These are phyloP conservation scores for Pilasporangium apinafurcum DNA, from an alignment of 352 stramenopile species.

Conservation along the genomic window DNA sequence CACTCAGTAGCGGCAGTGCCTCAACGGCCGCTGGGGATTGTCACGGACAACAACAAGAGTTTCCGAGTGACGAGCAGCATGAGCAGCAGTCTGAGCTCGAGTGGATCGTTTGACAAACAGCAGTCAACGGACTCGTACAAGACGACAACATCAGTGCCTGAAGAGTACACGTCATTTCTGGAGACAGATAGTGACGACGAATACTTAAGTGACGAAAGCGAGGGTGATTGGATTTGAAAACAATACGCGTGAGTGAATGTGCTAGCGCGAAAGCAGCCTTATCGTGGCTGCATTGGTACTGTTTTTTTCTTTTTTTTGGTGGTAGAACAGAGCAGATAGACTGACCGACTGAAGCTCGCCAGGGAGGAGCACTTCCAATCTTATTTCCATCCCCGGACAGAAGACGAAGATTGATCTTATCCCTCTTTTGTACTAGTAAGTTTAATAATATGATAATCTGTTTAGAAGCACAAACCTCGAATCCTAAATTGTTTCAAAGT, in stretches of 20 bases:
- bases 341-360: not conserved
- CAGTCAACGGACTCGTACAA: constrained; percentile 26
- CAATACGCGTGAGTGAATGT: not conserved
- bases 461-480: too few relatives aligned
- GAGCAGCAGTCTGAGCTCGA: constrained; percentile 8
- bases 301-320: constrained; percentile 6
- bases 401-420: not conserved
- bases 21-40: not conserved
- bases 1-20: constrained; percentile 35
- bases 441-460: constrained; percentile 1
- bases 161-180: constrained; percentile 31
- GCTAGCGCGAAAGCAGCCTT: not conserved
- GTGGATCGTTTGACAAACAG: constrained; percentile 20
- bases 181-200: constrained; percentile 42
- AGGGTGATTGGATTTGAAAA: constrained; percentile 67
- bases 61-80: constrained; percentile 20
- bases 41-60: too few relatives aligned
- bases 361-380: too few relatives aligned
- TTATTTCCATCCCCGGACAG: not conserved
- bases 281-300: too few relatives aligned
- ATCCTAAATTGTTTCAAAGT: too few relatives aligned
- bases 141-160: constrained; percentile 20
- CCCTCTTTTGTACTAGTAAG: not conserved
- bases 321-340: not conserved
- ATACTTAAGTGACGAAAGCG: constrained; percentile 54